Evolutionary conservation across 2,329 filamentous ascomycete species (phyloP), one percentile per base, ranked within the genome.

Genomic region (Helicocarpus griseus): DNA sequence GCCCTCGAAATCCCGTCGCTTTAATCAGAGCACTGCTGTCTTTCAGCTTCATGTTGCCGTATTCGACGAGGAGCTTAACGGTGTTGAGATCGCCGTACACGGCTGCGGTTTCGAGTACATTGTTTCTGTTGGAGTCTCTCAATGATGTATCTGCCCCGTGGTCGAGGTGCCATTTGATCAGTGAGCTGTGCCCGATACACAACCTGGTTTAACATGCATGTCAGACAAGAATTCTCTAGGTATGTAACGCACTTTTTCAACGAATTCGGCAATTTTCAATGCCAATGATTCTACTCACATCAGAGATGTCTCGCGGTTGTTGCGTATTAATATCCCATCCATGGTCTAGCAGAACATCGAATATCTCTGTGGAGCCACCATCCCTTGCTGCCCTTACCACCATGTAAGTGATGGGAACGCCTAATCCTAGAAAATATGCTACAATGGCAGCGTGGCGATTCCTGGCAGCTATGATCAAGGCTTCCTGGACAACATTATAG

Each of bases 271-370:
- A n/a, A n/a, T n/a, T n/a, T n/a, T n/a, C n/a, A n/a, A n/a, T n/a
- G n/a, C 8, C 21, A 22, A 26, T 8, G 22, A 26, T 26, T 43
- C 4, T 28, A 11, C 40, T 43, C 26, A 43, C 22, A 43, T 43
- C 7, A 43, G 24, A 14, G 40, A 43, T n/a, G 40, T 24, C 14
- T 17, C 7, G 40, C 24, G 4, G 24, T 43, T 43, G 26, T 28
- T 24, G 28, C 11, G n/a, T 11, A 13, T 48, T 48, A 19, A 48
- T 48, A 36, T 48, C 46, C 46, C 46, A 48, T 17, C 29, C 46
- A n/a, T 48, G 46, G 26, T 39, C 46, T 9, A 48, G 21, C 13
- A 48, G 31, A n/a, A 38, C 6, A 24, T 48, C 29, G 21, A 38
- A 26, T 6, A 28, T 4, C 11, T 48, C 31, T 17, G 31, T 48